Percentiles rank a stretch among this genome's conserved stretches.
These are phyloP conservation scores for Kwoniella heveanensis DNA, from an alignment of 768 basidiomycete genomes.

Conservation along the genomic window DNA sequence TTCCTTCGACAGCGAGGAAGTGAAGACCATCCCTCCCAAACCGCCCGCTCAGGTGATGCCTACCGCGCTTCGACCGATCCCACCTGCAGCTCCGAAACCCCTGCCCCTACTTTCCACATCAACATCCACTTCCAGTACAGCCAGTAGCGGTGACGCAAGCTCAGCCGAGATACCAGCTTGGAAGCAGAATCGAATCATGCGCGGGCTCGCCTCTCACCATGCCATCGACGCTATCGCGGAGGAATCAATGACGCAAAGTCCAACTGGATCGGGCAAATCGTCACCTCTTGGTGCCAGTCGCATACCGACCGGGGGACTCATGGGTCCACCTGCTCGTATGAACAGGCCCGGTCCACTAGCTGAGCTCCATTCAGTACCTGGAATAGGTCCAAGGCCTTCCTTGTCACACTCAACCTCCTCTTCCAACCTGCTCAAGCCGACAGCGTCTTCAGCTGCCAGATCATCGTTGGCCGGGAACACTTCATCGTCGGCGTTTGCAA, in stretches of 20 bases:
- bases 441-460: slow-evolving; percentile 25
- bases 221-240: slow-evolving; percentile 14
- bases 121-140: too few species aligned
- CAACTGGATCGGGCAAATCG: slow-evolving; percentile 1
- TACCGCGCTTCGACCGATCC: slow-evolving; percentile 11
- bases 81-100: background rate
- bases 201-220: background rate
- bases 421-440: slow-evolving; percentile 28
- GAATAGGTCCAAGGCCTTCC: slow-evolving; percentile 7
- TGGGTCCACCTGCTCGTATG: slow-evolving; percentile 28
- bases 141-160: background rate
- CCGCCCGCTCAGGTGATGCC: slow-evolving; percentile 9
- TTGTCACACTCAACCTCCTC: slow-evolving; percentile 11
- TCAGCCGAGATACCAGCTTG: slow-evolving; percentile 29
- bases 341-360: slow-evolving; percentile 21
- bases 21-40: slow-evolving; percentile 7
- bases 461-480: background rate
- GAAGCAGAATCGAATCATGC: slow-evolving; percentile 33
- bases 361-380: slow-evolving; percentile 15
- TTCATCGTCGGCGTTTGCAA: slow-evolving; percentile 10
- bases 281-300: slow-evolving; percentile 17
- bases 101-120: too few species aligned
- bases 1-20: slow-evolving; percentile 18
- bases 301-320: slow-evolving; percentile 13
- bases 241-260: slow-evolving; percentile 4